Evolutionary conservation across 2,329 filamentous ascomycete species (phyloP), one percentile per base, ranked within the genome.

Genomic region (Pestalotiopsis sp.): DNA sequence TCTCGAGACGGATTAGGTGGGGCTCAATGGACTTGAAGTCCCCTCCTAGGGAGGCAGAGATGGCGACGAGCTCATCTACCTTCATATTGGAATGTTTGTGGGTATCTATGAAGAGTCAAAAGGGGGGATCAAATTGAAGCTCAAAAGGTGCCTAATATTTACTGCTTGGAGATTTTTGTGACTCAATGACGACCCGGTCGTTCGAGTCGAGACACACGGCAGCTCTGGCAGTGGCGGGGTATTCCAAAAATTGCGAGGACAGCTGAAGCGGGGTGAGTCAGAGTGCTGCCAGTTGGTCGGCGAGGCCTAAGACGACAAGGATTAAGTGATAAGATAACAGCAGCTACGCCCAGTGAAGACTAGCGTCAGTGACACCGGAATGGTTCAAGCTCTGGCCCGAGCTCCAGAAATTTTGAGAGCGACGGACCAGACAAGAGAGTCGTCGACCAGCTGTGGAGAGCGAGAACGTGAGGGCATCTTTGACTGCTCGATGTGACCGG

Each of bases 1-100:
- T 93, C 80, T 98, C 94, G 71, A 98, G 90, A 73, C 92, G 90
- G 75, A 88, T 85, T 67, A 97, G 87, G 69, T 90, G 86, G 31
- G 89, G 87, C 77, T 96, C 93, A 72, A 95, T 90, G 69, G 91
- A 85, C 83, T 96, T 97, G 83, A 97, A 96, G 81, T 97, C 93
- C 52, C 84, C 85, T 69, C 82, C 80, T 70, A 90, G 82, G 73
- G 83, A 83, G 75, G 80, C 80, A 70, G 85, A 82, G 64, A 90
- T 80, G 68, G 83, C 79, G 70, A 84, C 80, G 72, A 90, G 82
- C 79, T 89, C 86, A 74, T 87, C 84, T 72, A 81, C 78, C 82
- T 89, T 88, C 88, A 90, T 89, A 67, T 74, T 85, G 72, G 65
- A 67, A 70, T 66, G 72, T 49, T 68, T 64, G 63, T 62, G 68